Conservation (phyloP, 768 basidiomycete species). For the Tricholoma matsutake region DNA sequence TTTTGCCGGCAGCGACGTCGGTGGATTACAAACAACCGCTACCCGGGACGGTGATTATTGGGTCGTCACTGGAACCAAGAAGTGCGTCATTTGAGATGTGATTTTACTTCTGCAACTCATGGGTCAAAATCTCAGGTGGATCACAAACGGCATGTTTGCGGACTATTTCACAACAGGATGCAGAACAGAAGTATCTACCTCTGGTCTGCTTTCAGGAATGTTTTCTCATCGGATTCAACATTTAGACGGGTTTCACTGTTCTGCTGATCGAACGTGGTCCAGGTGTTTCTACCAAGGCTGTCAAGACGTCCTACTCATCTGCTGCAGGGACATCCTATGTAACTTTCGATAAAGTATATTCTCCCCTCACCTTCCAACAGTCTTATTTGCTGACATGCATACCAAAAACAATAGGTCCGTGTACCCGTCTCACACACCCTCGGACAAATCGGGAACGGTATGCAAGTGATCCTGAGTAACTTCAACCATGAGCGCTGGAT, state of each 20-base stretch:
- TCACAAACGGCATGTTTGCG: conserved; percentile 82
- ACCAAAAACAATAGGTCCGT: conserved; percentile 38
- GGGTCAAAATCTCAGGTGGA: conserved; percentile 54
- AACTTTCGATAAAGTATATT: conserved; percentile 61
- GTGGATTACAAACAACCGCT: conserved; percentile 83
- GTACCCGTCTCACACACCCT: conserved; percentile 86
- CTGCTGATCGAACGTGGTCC: conserved; percentile 72
- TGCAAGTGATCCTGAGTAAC: conserved; percentile 80
- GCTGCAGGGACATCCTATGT: conserved; percentile 90
- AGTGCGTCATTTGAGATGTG: conserved; percentile 41
- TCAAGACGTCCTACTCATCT: conserved; percentile 91
- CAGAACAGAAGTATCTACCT: conserved; percentile 53
- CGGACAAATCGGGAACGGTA: conserved; percentile 81
- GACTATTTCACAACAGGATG: conserved; percentile 85
- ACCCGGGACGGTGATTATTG: conserved; percentile 81
- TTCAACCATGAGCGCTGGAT: conserved; percentile 93
- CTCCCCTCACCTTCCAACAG: background rate
- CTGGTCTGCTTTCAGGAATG: background rate
- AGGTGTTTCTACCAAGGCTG: conserved; percentile 77
- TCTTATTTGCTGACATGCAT: background rate
- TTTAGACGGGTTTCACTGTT: conserved; percentile 68
- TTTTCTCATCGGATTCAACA: background rate
- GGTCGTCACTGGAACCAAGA: conserved; percentile 92
- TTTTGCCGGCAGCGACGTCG: conserved; percentile 86
- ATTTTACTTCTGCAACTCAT: background rate